phyloP scores from a whole-genome alignment of 169 alveolate species.

The Eimeria zaria region DNA sequence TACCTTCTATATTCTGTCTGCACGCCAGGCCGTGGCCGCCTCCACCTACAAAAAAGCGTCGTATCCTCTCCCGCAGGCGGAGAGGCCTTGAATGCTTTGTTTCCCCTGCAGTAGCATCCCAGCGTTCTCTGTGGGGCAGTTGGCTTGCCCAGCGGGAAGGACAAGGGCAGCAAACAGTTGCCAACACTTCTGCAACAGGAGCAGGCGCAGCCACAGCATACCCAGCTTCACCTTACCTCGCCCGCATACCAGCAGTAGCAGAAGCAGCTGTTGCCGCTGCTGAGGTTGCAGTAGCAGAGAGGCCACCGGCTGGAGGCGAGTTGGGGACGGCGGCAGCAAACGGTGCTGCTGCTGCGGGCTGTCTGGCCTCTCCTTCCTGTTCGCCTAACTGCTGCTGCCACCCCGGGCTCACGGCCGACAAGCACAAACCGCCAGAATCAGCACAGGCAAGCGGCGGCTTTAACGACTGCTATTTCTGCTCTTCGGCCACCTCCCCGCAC shows the following conservation, averaged over 20 bases:
- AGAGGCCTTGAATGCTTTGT: constrained; percentile 27
- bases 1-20: constrained; percentile 42
- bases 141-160: background rate
- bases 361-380: background rate
- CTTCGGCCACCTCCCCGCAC: background rate
- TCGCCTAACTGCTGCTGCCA: background rate
- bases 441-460: background rate
- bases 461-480: constrained; percentile 25
- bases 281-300: background rate
- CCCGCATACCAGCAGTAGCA: background rate
- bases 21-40: constrained; percentile 74
- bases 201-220: background rate
- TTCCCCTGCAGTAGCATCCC: constrained; percentile 26
- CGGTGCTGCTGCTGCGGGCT: background rate
- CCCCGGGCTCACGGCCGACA: background rate
- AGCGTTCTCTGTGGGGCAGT: background rate
- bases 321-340: background rate
- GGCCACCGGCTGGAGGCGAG: background rate
- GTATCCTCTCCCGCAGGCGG: constrained; percentile 5
- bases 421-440: background rate
- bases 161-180: background rate
- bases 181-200: background rate
- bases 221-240: background rate
- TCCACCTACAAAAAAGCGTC: constrained; percentile 44
- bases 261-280: constrained; percentile 1